These are phyloP conservation scores for Euphorbia schlechtendalii DNA, from an alignment of 441 rosid species.

Conservation along the genomic window DNA sequence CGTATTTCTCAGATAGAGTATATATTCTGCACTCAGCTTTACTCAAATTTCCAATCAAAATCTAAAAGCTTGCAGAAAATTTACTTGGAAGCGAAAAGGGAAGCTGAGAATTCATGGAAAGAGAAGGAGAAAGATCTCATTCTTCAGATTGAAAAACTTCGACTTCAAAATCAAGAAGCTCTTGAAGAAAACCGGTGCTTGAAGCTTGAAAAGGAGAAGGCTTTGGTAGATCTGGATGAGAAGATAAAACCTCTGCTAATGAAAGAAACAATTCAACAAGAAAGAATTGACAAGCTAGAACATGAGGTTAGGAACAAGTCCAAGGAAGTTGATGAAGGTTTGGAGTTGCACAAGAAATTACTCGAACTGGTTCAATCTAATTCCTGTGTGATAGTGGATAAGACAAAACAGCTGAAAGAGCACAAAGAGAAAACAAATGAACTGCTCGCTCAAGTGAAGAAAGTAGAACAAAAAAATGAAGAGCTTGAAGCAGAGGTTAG, in stretches of 20 bases:
- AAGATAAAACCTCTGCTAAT: slow-evolving; percentile 17
- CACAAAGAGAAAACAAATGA: slow-evolving; percentile 29
- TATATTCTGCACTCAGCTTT: slow-evolving; percentile 81
- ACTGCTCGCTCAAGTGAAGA: slow-evolving; percentile 41
- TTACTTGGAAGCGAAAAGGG: slow-evolving; percentile 44
- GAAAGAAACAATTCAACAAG: slow-evolving; percentile 23
- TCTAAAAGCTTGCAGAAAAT: slow-evolving; percentile 44
- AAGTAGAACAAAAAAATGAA: slow-evolving; percentile 31
- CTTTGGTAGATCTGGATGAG: slow-evolving; percentile 26
- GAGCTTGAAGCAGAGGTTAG: slow-evolving; percentile 36
- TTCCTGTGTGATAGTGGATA: slow-evolving; percentile 19
- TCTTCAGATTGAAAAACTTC: slow-evolving; percentile 43
- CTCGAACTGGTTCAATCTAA: slow-evolving; percentile 40
- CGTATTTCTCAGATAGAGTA: slow-evolving; percentile 83
- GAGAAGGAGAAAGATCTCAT: slow-evolving; percentile 44
- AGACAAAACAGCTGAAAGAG: slow-evolving; percentile 29
- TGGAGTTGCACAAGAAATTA: slow-evolving; percentile 37
- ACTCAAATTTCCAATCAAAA: slow-evolving; percentile 56
- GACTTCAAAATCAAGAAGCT: slow-evolving; percentile 37
- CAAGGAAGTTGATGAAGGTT: slow-evolving; percentile 40
- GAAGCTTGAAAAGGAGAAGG: slow-evolving; percentile 36
- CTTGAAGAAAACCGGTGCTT: slow-evolving; percentile 36
- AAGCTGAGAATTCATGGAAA: slow-evolving; percentile 51
- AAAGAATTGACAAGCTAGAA: slow-evolving; percentile 34
- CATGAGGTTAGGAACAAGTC: slow-evolving; percentile 31